Conservation (phyloP, 495 filamentous ascomycete species). For the Achaetomiella virescens region DNA sequence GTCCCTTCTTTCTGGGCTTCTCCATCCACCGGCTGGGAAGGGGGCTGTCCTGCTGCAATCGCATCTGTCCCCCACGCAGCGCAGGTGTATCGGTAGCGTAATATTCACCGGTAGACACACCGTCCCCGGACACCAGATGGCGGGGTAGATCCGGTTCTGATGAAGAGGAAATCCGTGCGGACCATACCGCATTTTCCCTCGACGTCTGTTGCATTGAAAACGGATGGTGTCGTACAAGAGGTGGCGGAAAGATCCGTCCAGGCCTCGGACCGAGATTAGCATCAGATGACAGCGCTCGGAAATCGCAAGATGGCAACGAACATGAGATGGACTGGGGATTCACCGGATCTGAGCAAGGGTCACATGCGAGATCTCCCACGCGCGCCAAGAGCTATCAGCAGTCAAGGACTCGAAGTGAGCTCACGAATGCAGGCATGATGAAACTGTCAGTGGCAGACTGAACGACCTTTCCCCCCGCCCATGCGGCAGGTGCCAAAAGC, state of each 20-base stretch:
- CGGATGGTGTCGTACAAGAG: background rate
- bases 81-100: conserved; percentile 2
- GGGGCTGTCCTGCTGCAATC: too few species aligned
- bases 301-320: background rate
- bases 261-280: background rate
- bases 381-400: too few species aligned
- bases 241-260: background rate
- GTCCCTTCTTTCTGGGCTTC: too few species aligned
- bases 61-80: background rate
- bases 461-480: too few species aligned
- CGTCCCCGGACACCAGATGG: background rate
- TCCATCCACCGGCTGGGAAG: too few species aligned
- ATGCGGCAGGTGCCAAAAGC: too few species aligned
- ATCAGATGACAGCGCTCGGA: background rate
- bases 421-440: too few species aligned
- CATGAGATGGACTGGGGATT: background rate
- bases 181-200: conserved; percentile 3
- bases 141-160: background rate
- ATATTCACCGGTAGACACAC: conserved; percentile 1
- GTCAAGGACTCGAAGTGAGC: too few species aligned
- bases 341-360: too few species aligned
- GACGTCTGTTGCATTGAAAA: too few species aligned
- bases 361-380: too few species aligned
- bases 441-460: too few species aligned
- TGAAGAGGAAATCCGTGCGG: background rate